These are phyloP conservation scores for Ceratocystis diversiconidia DNA, from an alignment of 2,329 filamentous ascomycete species.

Conservation along the genomic window DNA sequence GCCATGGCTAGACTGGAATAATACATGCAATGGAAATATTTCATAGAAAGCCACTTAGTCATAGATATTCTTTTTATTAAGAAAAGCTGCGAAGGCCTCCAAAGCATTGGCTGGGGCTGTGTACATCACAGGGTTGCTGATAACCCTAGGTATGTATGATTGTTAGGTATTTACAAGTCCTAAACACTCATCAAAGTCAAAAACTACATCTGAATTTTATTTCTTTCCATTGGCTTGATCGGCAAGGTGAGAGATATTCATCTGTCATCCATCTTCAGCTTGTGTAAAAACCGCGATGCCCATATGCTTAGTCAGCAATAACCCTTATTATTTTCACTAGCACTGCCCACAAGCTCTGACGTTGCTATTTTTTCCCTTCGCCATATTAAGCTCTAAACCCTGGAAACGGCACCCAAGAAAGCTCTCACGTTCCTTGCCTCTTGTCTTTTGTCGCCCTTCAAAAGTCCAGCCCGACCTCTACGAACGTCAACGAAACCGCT, in stretches of 20 bases:
- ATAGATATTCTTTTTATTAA: too few relatives aligned
- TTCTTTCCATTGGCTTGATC: too few relatives aligned
- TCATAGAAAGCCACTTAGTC: too few relatives aligned
- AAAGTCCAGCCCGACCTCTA: background rate
- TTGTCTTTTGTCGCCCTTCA: background rate
- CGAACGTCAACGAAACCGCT: constrained; percentile 1
- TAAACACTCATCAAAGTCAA: too few relatives aligned
- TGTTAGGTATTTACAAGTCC: too few relatives aligned
- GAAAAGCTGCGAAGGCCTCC: background rate
- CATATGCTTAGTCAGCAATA: background rate
- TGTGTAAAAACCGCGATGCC: background rate
- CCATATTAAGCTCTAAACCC: constrained; percentile 1
- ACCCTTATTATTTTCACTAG: background rate
- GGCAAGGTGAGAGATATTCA: too few relatives aligned
- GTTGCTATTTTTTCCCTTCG: background rate
- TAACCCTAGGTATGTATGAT: background rate
- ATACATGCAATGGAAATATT: too few relatives aligned
- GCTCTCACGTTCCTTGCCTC: background rate
- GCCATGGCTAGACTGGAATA: too few relatives aligned
- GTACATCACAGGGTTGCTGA: background rate
- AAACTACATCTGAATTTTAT: too few relatives aligned
- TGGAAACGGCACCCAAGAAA: background rate
- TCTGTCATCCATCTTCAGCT: too few relatives aligned
- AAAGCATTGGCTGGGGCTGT: background rate
- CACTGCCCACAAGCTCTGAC: constrained; percentile 6